Base-by-base conservation (phyloP, 1,139 yeast species). In the Yamadazyma membranifaciens region DNA sequence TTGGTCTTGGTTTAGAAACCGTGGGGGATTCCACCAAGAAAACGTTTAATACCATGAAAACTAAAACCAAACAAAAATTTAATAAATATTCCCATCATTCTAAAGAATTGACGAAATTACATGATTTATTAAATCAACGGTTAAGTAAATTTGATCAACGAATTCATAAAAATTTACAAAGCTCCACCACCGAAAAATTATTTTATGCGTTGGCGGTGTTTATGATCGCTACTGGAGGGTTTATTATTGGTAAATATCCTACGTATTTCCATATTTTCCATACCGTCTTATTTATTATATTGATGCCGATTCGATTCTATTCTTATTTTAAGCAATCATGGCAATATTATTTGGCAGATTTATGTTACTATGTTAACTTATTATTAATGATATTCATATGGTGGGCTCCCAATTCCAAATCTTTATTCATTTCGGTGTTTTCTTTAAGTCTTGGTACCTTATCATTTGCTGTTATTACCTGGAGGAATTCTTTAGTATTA, bases 401-500 rank as follows among this genome's bases (percentile, higher is more conserved):
- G 98, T 69, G 80, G 6, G 80, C 83, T 48, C 97, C 98, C 0
- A 57, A 71, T 33, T 87, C 95, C 1, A 72, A 73, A 34, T 74
- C 81, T 42, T 67, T 92, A 32, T 91, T 85, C 62, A 79, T 87
- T 20, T 76, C 92, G 9, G 89, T 94, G 50, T 91, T 87, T 63
- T 85, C 96, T 11, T 78, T 92, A 44, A 77, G 95, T 2, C 81
- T 85, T 68, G 98, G 98, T 1, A 87, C 97, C 0, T 65, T 92
- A 40, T 79, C 96, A 9, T 91, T 88, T 77, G 98, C 98, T 0
- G 96, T 92, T 14, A 83, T 91, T 31, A 87, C 97, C 0, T 92
- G 98, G 98, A 75, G 96, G 54, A 92, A 92, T 59, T 89, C 96
- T 7, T 72, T 92, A 43, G 98, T 92, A 7, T 71, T 92, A 37